A percentile compares a stretch with the other conserved stretches of the same genome.
phyloP scores from a whole-genome alignment of 148 eudicot genomes.

The Fagopyrum esculentum region DNA sequence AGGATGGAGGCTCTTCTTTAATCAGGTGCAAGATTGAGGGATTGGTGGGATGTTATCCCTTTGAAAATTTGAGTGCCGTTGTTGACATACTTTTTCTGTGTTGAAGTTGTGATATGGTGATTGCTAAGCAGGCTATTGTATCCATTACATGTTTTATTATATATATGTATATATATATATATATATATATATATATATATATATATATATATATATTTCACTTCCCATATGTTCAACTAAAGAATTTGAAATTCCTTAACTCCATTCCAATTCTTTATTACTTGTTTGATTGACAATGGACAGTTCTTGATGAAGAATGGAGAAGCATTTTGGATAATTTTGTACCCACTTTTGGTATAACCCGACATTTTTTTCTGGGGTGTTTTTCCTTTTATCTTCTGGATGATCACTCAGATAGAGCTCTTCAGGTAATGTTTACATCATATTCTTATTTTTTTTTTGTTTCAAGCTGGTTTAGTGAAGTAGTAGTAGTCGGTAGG shows the following conservation, averaged over 20 bases:
- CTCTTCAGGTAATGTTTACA: no score
- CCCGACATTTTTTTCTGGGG: constrained; percentile 75
- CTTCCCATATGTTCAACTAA: no score
- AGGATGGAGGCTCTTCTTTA: constrained; percentile 51
- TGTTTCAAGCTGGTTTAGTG: no score
- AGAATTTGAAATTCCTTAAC: constrained; percentile 8
- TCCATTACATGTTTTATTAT: constrained; percentile 36
- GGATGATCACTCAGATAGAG: no score
- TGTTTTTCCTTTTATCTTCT: constrained; percentile 30
- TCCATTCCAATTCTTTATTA: constrained; percentile 65
- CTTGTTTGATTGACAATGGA: constrained; percentile 90
- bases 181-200: no score
- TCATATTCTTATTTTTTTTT: background rate
- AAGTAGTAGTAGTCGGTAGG: no score
- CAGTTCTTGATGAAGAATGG: constrained; percentile 63
- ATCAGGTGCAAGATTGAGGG: constrained; percentile 58
- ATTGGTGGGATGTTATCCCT: constrained; percentile 73
- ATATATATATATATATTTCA: background rate
- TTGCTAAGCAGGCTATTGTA: constrained; percentile 94
- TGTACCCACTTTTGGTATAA: constrained; percentile 71
- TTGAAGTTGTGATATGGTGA: constrained; percentile 79
- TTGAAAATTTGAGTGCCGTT: constrained; percentile 75
- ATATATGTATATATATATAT: no score
- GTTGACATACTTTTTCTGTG: constrained; percentile 71
- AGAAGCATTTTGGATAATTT: constrained; percentile 71